phyloP scores from a whole-genome alignment of 2,329 filamentous ascomycete species.

The Nannizziopsis barbatae region DNA sequence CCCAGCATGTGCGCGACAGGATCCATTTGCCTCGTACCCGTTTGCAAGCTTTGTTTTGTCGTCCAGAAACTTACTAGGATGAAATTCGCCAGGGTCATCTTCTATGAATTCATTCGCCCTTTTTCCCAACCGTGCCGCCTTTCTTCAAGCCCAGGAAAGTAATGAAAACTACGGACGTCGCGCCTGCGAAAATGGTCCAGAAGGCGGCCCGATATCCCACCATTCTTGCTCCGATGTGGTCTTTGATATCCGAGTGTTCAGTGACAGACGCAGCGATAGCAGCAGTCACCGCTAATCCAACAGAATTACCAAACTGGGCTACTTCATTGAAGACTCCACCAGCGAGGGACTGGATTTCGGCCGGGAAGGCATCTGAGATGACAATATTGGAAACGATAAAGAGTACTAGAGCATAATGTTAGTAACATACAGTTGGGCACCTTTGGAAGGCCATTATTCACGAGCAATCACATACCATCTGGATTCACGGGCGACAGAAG shows the following conservation, averaged over 20 bases:
- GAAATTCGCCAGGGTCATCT: too few relatives aligned
- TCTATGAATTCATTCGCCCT: not conserved
- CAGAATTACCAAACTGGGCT: slow-evolving; percentile 44
- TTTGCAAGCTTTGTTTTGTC: too few relatives aligned
- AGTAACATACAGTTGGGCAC: not conserved
- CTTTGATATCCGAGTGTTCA: slow-evolving; percentile 4
- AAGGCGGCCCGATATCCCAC: slow-evolving; percentile 8
- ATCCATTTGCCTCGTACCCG: too few relatives aligned
- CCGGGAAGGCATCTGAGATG: slow-evolving; percentile 44
- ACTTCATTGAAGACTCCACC: slow-evolving; percentile 53
- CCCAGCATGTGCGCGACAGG: too few relatives aligned
- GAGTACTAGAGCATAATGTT: slow-evolving; percentile 2
- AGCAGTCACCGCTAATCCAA: slow-evolving; percentile 43
- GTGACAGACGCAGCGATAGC: slow-evolving; percentile 29
- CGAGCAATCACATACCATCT: slow-evolving; percentile 10
- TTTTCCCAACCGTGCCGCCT: slow-evolving; percentile 10
- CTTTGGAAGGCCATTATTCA: too few relatives aligned
- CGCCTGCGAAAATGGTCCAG: slow-evolving; percentile 15
- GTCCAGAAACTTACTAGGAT: too few relatives aligned
- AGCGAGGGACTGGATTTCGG: slow-evolving; percentile 47
- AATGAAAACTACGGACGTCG: slow-evolving; percentile 10
- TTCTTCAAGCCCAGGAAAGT: slow-evolving; percentile 14
- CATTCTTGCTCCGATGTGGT: slow-evolving; percentile 7
- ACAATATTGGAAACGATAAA: slow-evolving; percentile 44
- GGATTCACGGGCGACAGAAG: slow-evolving; percentile 15